Evolutionary conservation across 306 rosid genomes (phyloP).

Genomic region (Cucumis hystrix): DNA sequence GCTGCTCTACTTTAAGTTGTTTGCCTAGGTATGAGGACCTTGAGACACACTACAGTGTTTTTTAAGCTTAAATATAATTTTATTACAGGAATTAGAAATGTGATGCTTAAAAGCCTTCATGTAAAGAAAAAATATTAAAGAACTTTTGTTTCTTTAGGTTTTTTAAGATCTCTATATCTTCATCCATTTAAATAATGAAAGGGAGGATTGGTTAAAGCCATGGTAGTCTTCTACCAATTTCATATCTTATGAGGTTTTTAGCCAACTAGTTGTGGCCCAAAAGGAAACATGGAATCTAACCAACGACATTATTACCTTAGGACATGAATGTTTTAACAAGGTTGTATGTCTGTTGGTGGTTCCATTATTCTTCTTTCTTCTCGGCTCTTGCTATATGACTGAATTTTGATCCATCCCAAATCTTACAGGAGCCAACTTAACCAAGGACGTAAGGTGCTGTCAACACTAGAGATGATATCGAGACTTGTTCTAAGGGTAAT

Average conservation of each 20-base stretch:
- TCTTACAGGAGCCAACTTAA: conserved; percentile 65
- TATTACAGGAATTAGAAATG: background rate
- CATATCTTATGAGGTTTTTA: background rate
- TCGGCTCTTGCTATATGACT: background rate
- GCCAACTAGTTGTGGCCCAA: background rate
- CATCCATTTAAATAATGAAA: background rate
- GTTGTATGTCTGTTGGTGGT: too few species aligned
- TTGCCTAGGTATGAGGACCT: background rate
- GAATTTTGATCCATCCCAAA: conserved; percentile 18
- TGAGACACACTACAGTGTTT: background rate
- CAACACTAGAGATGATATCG: conserved; percentile 63
- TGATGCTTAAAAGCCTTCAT: background rate
- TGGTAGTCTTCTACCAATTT: background rate
- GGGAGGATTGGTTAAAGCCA: background rate
- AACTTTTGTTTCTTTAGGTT: background rate
- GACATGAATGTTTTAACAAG: too few species aligned
- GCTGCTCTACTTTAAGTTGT: background rate
- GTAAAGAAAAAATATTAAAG: background rate
- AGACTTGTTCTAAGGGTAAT: conserved; percentile 71
- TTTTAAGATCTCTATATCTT: background rate
- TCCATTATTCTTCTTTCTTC: too few species aligned
- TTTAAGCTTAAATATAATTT: background rate
- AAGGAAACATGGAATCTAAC: too few species aligned
- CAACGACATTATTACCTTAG: too few species aligned
- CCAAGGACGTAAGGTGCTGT: conserved; percentile 75